Base-by-base conservation (phyloP, 768 basidiomycete genomes). In the Coprinopsis sp. region DNA sequence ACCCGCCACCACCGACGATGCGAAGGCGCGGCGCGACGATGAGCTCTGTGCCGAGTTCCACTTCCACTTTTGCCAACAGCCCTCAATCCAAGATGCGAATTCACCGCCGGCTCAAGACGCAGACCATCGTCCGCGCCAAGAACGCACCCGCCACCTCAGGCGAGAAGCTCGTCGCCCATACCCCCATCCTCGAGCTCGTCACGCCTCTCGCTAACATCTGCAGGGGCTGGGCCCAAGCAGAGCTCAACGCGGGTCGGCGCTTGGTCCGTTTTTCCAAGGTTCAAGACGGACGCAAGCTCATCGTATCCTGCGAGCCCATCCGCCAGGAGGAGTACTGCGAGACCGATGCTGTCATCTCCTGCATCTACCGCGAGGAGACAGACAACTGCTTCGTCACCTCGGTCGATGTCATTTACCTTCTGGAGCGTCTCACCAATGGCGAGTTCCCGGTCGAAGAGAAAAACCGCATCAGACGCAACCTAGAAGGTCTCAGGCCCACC, bases 381-480 rank as follows among this genome's bases (percentile, higher is more conserved):
- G 81, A 85, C 55, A 69, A 79, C 3, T 95, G 82, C 67, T 95
- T 82, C 63, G 83, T 94, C 55, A 98, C 95, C 31, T 94, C 91
- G 0, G 95, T 97, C 55, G 95, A 98, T 63, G 84, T 95, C 64
- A 93, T 98, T 58, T 90, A 86, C 62, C 77, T 98, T 24, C 79
- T 98, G 44, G 91, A 97, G 68, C 76, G 77, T 2, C 70, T 79
- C 37, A 76, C 76, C 31, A 82, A 82, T 52, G 90, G 86, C 34
- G 75, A 85, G 40, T 94, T 96, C 59, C 84, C 83, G 24, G 87
- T 96, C 38, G 92, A 96, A 65, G 95, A 97, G 74, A 97, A 95
- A 76, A 97, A 97, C 58, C 76, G 95, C 43, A 95, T 97, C 56
- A 74, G 95, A 51, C 78, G 94, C 47, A 98, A 98, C 64, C 71